Evolutionary conservation across 495 filamentous ascomycete species (phyloP).

Genomic region (Sordaria brevicollis): DNA sequence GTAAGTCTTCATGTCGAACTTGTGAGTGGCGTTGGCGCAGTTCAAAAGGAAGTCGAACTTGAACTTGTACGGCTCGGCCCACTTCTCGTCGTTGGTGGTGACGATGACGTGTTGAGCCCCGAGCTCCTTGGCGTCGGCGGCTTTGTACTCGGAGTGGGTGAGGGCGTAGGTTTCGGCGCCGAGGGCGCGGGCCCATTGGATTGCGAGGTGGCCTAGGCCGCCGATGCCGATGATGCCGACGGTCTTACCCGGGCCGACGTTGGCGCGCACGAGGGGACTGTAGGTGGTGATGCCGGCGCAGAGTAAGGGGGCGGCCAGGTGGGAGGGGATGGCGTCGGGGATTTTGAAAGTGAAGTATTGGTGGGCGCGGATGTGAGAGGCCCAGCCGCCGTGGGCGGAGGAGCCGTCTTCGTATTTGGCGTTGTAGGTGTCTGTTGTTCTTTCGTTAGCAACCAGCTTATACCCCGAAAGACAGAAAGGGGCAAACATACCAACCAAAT

Average conservation of each 20-base stretch:
- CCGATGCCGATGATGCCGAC: conserved; percentile 64
- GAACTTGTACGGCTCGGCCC: conserved; percentile 45
- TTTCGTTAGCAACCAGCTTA: no score
- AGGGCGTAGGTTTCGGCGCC: conserved; percentile 60
- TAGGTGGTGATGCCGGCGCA: conserved; percentile 71
- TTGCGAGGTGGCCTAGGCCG: conserved; percentile 59
- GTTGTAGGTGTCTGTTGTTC: conserved; percentile 20
- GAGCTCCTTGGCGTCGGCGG: conserved; percentile 47
- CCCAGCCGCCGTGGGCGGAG: conserved; percentile 27
- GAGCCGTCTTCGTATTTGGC: conserved; percentile 19
- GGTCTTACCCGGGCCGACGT: conserved; percentile 55
- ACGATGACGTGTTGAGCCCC: conserved; percentile 57
- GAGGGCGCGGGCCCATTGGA: conserved; percentile 52
- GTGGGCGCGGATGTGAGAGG: conserved; percentile 58
- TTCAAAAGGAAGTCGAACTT: conserved; percentile 70
- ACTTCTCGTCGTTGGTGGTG: conserved; percentile 51
- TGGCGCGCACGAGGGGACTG: conserved; percentile 53
- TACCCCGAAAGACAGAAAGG: no score
- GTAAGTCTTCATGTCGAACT: conserved; percentile 55
- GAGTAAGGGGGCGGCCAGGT: conserved; percentile 63
- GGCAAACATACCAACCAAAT: conserved; percentile 30
- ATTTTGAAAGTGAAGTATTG: conserved; percentile 71
- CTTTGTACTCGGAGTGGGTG: conserved; percentile 50
- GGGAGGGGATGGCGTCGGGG: conserved; percentile 52
- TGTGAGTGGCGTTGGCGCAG: conserved; percentile 56